These are phyloP conservation scores for Oryza coarctata DNA, from an alignment of 176 grass and related monocot species.

Conservation along the genomic window DNA sequence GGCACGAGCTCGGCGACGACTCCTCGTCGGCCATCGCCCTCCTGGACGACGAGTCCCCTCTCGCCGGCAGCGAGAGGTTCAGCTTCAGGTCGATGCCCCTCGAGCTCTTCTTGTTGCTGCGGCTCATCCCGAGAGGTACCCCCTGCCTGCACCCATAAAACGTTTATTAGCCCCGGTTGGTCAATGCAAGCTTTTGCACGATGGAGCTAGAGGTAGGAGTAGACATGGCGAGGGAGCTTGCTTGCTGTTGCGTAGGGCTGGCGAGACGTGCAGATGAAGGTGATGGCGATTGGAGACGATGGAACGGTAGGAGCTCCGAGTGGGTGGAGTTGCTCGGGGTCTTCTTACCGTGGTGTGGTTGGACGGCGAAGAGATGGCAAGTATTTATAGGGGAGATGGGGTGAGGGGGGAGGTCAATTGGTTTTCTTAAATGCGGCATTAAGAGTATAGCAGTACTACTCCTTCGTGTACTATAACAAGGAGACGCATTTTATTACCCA, in stretches of 20 bases:
- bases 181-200: neutral
- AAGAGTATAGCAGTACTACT: constrained; percentile 23
- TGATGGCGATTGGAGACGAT: neutral
- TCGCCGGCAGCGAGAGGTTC: constrained; percentile 64
- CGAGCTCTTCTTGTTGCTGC: constrained; percentile 69
- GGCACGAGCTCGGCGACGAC: constrained; percentile 73
- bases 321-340: constrained; percentile 36
- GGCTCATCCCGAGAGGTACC: constrained; percentile 52
- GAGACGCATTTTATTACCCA: constrained; percentile 38
- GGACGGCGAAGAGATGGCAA: constrained; percentile 30
- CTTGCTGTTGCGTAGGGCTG: constrained; percentile 19
- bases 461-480: neutral
- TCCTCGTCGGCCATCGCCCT: constrained; percentile 57
- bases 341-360: constrained; percentile 26
- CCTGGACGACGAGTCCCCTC: constrained; percentile 49
- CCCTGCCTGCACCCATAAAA: constrained; percentile 19
- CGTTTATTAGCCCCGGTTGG: neutral
- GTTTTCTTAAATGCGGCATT: constrained; percentile 65
- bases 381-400: constrained; percentile 58
- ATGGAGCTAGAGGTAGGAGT: neutral
- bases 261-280: neutral
- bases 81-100: constrained; percentile 79
- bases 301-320: neutral
- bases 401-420: constrained; percentile 57
- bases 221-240: constrained; percentile 29